Percentiles rank a stretch among this genome's conserved stretches.
phyloP scores from a whole-genome alignment of 2,329 filamentous ascomycete genomes.

The Rutstroemia sp. region DNA sequence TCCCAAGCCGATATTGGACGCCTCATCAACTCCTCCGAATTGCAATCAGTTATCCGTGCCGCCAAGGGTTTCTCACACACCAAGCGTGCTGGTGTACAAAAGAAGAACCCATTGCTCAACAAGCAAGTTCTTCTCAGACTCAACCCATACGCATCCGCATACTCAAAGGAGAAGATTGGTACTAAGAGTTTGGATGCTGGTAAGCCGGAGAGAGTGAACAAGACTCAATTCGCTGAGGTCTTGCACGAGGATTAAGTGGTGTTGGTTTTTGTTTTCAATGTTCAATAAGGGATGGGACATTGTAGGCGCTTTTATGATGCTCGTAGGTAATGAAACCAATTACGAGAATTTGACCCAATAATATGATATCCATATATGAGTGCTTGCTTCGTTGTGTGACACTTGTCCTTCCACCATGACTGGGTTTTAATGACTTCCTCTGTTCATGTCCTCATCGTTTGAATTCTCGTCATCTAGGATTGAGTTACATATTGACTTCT shows the following conservation, averaged over 20 bases:
- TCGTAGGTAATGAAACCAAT: conserved; percentile 8
- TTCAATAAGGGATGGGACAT: conserved; percentile 11
- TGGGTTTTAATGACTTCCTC: too few species aligned
- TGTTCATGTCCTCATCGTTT: too few species aligned
- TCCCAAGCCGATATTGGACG: conserved; percentile 91
- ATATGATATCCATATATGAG: too few species aligned
- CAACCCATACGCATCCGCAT: conserved; percentile 94
- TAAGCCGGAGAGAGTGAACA: conserved; percentile 44
- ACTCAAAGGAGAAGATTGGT: conserved; percentile 78
- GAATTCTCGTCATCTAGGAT: too few species aligned
- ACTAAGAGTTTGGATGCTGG: conserved; percentile 55
- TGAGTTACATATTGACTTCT: too few species aligned
- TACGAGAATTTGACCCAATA: neutral
- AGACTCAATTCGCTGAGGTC: conserved; percentile 33
- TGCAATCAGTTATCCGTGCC: conserved; percentile 89
- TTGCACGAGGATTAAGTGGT: conserved; percentile 42
- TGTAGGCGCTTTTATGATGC: conserved; percentile 10
- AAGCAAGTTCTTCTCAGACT: conserved; percentile 97
- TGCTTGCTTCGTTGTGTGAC: too few species aligned
- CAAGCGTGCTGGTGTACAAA: conserved; percentile 88
- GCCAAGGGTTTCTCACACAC: conserved; percentile 85
- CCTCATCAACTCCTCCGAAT: conserved; percentile 98
- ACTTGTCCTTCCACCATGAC: too few species aligned
- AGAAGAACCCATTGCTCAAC: conserved; percentile 99
- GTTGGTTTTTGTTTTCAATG: conserved; percentile 15